These are phyloP conservation scores for Aspergillus egyptiacus DNA, from an alignment of 495 filamentous ascomycete species.

Conservation along the genomic window DNA sequence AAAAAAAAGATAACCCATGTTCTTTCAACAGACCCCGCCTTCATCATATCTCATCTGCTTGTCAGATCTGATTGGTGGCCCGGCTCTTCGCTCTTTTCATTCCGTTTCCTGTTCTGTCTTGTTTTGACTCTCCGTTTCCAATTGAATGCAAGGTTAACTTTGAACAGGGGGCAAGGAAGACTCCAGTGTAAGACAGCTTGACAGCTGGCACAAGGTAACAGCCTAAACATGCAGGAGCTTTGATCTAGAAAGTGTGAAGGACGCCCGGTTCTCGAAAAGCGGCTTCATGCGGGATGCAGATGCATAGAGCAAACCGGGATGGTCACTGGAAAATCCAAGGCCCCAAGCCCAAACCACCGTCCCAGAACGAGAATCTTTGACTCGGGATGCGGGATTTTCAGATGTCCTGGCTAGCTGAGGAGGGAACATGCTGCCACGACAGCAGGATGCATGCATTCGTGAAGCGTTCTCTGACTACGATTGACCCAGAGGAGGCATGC, in stretches of 20 bases:
- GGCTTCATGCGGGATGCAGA: constrained; percentile 16
- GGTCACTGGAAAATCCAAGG: constrained; percentile 27
- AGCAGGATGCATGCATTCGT: constrained; percentile 39
- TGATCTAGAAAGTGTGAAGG: constrained; percentile 22
- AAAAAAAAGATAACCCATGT: background rate
- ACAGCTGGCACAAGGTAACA: constrained; percentile 36
- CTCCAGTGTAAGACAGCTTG: constrained; percentile 34
- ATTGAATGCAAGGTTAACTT: constrained; percentile 27
- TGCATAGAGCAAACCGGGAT: constrained; percentile 31
- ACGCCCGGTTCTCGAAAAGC: constrained; percentile 18
- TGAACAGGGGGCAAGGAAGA: constrained; percentile 17
- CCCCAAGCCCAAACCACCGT: constrained; percentile 32
- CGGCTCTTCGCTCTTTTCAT: background rate
- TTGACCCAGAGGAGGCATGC: constrained; percentile 29
- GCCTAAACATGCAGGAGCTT: constrained; percentile 38
- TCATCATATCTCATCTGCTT: background rate
- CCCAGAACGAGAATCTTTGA: constrained; percentile 21
- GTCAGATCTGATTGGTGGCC: constrained; percentile 1
- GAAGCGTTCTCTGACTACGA: constrained; percentile 35
- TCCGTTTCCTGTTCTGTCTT: constrained; percentile 12
- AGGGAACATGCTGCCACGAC: constrained; percentile 33
- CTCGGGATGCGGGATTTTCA: constrained; percentile 43
- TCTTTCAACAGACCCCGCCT: constrained; percentile 10
- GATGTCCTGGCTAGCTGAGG: constrained; percentile 24
- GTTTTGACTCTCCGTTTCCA: constrained; percentile 15